These are phyloP conservation scores for Diaporthe vaccinii DNA, from an alignment of 2,329 filamentous ascomycete genomes.

Conservation along the genomic window DNA sequence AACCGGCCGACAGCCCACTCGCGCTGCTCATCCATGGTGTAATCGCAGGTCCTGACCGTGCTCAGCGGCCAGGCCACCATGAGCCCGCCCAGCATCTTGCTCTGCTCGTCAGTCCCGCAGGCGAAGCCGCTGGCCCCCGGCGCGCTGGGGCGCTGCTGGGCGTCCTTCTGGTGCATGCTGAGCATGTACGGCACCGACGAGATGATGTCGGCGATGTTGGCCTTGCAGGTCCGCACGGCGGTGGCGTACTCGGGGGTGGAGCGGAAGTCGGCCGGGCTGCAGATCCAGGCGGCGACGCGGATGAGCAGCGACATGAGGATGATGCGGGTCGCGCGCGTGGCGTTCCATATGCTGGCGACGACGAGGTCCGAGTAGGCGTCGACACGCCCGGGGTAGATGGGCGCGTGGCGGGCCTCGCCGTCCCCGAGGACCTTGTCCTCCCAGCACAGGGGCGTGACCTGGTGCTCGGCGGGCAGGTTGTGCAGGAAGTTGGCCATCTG, in stretches of 20 bases:
- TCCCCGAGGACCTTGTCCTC: constrained; percentile 64
- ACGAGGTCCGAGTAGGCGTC: constrained; percentile 71
- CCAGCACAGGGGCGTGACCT: constrained; percentile 67
- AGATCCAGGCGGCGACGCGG: constrained; percentile 72
- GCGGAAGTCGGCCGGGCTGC: constrained; percentile 71
- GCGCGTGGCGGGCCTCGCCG: constrained; percentile 64
- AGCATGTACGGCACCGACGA: constrained; percentile 72
- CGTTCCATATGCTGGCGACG: constrained; percentile 69
- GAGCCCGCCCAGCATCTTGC: constrained; percentile 70
- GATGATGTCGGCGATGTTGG: constrained; percentile 70
- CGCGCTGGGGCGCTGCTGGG: neutral
- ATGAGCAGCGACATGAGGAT: constrained; percentile 68
- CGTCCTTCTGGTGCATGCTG: constrained; percentile 61
- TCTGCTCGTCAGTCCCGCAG: constrained; percentile 62
- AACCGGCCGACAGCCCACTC: constrained; percentile 68
- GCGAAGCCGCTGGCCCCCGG: constrained; percentile 57
- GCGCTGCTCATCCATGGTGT: constrained; percentile 69
- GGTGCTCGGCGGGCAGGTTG: constrained; percentile 63
- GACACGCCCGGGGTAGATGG: constrained; percentile 69
- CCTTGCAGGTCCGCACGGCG: constrained; percentile 62
- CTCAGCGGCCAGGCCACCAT: constrained; percentile 72
- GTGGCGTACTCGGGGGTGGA: constrained; percentile 73
- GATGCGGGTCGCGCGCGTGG: constrained; percentile 66
- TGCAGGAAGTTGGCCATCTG: constrained; percentile 66
- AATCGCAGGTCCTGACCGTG: constrained; percentile 69